Conservation (phyloP, 208 protist species). For the Angomonas deanei region DNA sequence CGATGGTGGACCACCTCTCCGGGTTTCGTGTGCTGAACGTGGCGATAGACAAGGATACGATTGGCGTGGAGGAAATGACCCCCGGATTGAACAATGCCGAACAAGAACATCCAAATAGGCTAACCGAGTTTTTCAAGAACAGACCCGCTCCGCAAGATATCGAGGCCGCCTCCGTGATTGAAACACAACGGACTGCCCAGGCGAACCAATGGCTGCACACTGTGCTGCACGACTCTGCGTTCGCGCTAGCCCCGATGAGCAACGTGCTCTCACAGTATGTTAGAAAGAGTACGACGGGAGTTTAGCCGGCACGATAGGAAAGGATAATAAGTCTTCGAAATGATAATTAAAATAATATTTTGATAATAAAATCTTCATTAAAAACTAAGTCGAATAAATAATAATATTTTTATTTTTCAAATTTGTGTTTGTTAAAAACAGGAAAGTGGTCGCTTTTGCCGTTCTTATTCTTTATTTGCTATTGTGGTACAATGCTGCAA, state of each 20-base stretch:
- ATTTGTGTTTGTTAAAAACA: too few species aligned
- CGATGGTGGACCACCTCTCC: constrained; percentile 32
- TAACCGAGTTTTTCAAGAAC: too few species aligned
- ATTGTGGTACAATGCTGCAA: too few species aligned
- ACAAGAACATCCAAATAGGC: too few species aligned
- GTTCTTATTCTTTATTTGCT: too few species aligned
- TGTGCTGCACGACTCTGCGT: constrained; percentile 66
- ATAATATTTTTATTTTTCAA: too few species aligned
- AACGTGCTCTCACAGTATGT: constrained; percentile 64
- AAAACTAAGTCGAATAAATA: too few species aligned
- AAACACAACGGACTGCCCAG: constrained; percentile 21
- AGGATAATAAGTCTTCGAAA: not conserved
- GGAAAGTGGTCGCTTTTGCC: too few species aligned
- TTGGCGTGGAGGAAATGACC: constrained; percentile 16
- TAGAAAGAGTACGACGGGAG: constrained; percentile 13
- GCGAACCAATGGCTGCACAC: constrained; percentile 45
- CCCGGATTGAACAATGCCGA: not conserved
- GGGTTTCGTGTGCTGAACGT: constrained; percentile 52
- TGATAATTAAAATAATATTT: not conserved
- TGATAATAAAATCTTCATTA: too few species aligned
- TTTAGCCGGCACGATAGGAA: not conserved
- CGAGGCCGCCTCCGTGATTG: not conserved
- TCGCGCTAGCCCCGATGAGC: constrained; percentile 74
- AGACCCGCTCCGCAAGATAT: not conserved
- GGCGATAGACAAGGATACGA: not conserved